These are phyloP conservation scores for Trifolium pratense DNA, from an alignment of 306 rosid species.

Conservation along the genomic window DNA sequence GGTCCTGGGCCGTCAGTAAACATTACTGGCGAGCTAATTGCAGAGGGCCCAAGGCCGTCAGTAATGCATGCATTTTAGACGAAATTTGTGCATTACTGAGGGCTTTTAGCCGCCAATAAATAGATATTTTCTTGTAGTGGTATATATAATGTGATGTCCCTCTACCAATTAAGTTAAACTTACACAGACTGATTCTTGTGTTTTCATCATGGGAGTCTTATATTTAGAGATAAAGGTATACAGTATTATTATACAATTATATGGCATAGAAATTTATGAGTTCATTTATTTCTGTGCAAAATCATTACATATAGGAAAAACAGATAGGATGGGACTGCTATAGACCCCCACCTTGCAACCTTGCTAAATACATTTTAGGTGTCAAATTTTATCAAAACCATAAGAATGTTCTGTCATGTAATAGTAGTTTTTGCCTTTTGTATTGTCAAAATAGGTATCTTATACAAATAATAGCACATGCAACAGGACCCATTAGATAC, in stretches of 20 bases:
- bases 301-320: slow-evolving; percentile 32
- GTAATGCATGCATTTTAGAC: too few relatives aligned
- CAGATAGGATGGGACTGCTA: slow-evolving; percentile 11
- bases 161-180: too few relatives aligned
- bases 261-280: slow-evolving; percentile 2
- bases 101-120: too few relatives aligned
- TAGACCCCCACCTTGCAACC: slow-evolving; percentile 30
- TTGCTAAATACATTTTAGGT: slow-evolving; percentile 37
- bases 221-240: too few relatives aligned
- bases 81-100: too few relatives aligned
- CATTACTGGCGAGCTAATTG: too few relatives aligned
- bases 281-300: slow-evolving; percentile 24
- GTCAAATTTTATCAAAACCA: slow-evolving; percentile 36
- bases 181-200: too few relatives aligned
- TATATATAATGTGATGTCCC: too few relatives aligned
- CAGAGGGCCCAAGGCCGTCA: too few relatives aligned
- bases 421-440: slow-evolving; percentile 31
- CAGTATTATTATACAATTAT: slow-evolving; percentile 16
- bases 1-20: too few relatives aligned
- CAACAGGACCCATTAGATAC: slow-evolving; percentile 46
- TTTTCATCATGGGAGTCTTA: too few relatives aligned
- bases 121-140: too few relatives aligned
- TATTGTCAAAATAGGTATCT: slow-evolving; percentile 31
- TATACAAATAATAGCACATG: slow-evolving; percentile 41
- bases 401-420: slow-evolving; percentile 37